Evolutionary conservation across 2,329 filamentous ascomycete species (phyloP).

Genomic region (Ophiostoma piceae): DNA sequence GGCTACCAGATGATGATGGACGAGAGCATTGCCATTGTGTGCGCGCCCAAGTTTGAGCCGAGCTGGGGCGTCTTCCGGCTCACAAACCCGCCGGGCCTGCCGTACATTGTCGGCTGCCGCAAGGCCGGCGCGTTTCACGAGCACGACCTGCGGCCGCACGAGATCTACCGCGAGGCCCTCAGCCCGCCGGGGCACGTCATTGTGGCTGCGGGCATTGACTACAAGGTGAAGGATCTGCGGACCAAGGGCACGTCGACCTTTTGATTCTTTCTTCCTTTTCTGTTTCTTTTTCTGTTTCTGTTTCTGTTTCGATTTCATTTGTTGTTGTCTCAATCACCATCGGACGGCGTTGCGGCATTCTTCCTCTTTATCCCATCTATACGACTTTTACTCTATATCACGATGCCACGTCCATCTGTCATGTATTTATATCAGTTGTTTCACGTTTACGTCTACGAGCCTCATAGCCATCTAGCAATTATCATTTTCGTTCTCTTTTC

Average conservation of each 20-base stretch:
- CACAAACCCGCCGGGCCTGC: conserved; percentile 85
- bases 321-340: conserved; percentile 28
- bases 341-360: not conserved
- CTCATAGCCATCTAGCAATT: not conserved
- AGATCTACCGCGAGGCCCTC: conserved; percentile 72
- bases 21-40: conserved; percentile 95
- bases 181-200: conserved; percentile 64
- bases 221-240: conserved; percentile 51
- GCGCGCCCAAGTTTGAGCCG: conserved; percentile 70
- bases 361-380: not conserved
- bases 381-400: not conserved
- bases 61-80: conserved; percentile 90
- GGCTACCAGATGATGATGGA: conserved; percentile 96
- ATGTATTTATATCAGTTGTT: not conserved
- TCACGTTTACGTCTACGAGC: not conserved
- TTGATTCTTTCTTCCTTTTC: not conserved
- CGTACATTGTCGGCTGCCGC: conserved; percentile 74
- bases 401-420: conserved; percentile 5
- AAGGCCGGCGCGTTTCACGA: conserved; percentile 81
- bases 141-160: conserved; percentile 47
- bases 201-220: conserved; percentile 60
- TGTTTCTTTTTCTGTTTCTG: too few species aligned
- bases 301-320: conserved; percentile 25
- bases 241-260: not conserved
- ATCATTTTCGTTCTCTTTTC: not conserved